Conservation (phyloP, 805 yeast species). For the Cyberlindnera saturnus region DNA sequence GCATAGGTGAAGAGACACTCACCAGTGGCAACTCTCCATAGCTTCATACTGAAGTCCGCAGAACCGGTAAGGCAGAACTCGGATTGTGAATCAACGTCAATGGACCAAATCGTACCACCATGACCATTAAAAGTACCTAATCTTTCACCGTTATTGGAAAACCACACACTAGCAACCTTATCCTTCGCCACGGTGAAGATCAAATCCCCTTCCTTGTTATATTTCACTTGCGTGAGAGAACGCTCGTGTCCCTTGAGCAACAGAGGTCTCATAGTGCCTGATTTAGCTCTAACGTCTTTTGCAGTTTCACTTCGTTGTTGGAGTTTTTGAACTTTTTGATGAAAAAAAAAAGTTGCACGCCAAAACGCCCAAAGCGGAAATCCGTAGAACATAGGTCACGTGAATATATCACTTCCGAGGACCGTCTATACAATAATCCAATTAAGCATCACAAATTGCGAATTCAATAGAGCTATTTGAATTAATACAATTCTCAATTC, state of each 20-base stretch:
- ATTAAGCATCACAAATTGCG: too few relatives aligned
- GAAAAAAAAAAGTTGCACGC: constrained; percentile 3
- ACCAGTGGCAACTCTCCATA: constrained; percentile 83
- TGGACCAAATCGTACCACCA: constrained; percentile 91
- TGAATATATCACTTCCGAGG: too few relatives aligned
- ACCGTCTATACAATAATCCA: too few relatives aligned
- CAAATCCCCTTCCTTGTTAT: constrained; percentile 92
- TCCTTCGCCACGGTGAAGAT: constrained; percentile 91
- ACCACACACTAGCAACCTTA: constrained; percentile 87
- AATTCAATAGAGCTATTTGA: too few relatives aligned
- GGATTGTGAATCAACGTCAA: constrained; percentile 75
- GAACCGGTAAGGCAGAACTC: constrained; percentile 77
- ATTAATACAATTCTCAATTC: too few relatives aligned
- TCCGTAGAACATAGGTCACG: not conserved
- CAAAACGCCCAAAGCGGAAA: not conserved
- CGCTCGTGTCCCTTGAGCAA: constrained; percentile 93
- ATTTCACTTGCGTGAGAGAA: constrained; percentile 93
- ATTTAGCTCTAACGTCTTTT: not conserved
- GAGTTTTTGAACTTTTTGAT: not conserved
- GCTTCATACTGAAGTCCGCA: constrained; percentile 79
- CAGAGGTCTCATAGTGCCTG: constrained; percentile 50
- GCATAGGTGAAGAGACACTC: constrained; percentile 66
- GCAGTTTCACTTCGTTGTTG: not conserved
- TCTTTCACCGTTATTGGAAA: constrained; percentile 91
- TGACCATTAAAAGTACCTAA: constrained; percentile 89